Conservation (phyloP, 2,329 filamentous ascomycete species). For the Orbilia brochopaga region DNA sequence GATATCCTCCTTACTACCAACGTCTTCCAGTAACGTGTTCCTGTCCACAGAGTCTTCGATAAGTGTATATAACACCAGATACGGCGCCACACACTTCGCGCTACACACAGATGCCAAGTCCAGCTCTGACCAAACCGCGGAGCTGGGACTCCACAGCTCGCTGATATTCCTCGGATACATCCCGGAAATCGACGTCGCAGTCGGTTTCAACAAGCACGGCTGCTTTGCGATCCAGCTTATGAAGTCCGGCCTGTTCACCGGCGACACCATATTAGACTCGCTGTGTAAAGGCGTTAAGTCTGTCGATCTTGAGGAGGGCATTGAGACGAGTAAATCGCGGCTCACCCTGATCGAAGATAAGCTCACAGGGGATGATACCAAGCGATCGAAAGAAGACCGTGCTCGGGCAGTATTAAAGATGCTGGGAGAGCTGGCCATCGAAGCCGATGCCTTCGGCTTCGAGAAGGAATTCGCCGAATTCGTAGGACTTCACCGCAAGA, state of each 20-base stretch:
- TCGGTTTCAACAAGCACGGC: slow-evolving; percentile 46
- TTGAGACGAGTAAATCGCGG: slow-evolving; percentile 20
- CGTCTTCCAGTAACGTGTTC: slow-evolving; percentile 44
- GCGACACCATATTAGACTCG: slow-evolving; percentile 45
- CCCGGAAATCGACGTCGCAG: slow-evolving; percentile 37
- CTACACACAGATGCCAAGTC: slow-evolving; percentile 28
- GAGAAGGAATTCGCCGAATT: slow-evolving; percentile 50
- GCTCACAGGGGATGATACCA: slow-evolving; percentile 3
- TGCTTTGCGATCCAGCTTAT: slow-evolving; percentile 48
- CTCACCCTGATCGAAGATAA: slow-evolving; percentile 31
- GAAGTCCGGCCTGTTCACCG: slow-evolving; percentile 40
- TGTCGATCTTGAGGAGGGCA: slow-evolving; percentile 28
- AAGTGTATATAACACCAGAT: slow-evolving; percentile 49
- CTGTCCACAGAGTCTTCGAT: slow-evolving; percentile 35
- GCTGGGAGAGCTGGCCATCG: slow-evolving; percentile 32
- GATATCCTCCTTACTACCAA: slow-evolving; percentile 39
- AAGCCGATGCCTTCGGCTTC: slow-evolving; percentile 44
- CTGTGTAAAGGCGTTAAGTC: slow-evolving; percentile 46
- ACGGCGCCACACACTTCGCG: slow-evolving; percentile 42
- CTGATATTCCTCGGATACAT: slow-evolving; percentile 45
- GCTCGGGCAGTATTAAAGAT: slow-evolving; percentile 29
- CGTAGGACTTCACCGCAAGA: slow-evolving; percentile 42
- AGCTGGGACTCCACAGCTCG: slow-evolving; percentile 34
- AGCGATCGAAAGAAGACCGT: slow-evolving; percentile 20
- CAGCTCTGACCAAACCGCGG: slow-evolving; percentile 9